phyloP scores from a whole-genome alignment of 805 yeast genomes.

The Sugiyamaella valdiviana region DNA sequence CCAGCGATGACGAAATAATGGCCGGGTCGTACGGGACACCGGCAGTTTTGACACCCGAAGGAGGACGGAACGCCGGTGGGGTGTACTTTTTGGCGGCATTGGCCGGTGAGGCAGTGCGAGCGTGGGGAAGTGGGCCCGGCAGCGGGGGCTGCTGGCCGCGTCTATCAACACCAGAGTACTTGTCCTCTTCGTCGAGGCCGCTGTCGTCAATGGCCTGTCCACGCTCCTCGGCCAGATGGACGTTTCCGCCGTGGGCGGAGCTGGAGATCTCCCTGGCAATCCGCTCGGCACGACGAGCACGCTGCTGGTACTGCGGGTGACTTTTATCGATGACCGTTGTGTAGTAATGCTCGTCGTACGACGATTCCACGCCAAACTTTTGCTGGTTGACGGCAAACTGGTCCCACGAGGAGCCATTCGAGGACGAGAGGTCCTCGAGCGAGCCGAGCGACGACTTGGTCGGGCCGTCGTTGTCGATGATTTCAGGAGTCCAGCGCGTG shows the following conservation, averaged over 20 bases:
- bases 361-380: slow-evolving; percentile 81
- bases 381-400: slow-evolving; percentile 89
- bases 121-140: slow-evolving; percentile 4
- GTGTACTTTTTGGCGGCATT: slow-evolving; percentile 16
- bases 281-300: slow-evolving; percentile 63
- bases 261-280: slow-evolving; percentile 80
- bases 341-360: slow-evolving; percentile 78
- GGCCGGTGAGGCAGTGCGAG: slow-evolving; percentile 6
- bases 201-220: slow-evolving; percentile 70
- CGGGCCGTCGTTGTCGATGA: neutral
- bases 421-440: slow-evolving; percentile 31
- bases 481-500: slow-evolving; percentile 69
- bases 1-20: slow-evolving; percentile 39
- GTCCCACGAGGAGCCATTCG: slow-evolving; percentile 57
- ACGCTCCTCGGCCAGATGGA: slow-evolving; percentile 89
- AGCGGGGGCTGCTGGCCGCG: slow-evolving; percentile 11
- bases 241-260: slow-evolving; percentile 55
- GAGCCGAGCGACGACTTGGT: slow-evolving; percentile 14
- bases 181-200: slow-evolving; percentile 92
- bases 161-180: slow-evolving; percentile 86
- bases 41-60: slow-evolving; percentile 28
- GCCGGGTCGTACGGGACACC: slow-evolving; percentile 54
- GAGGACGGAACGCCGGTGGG: slow-evolving; percentile 25
- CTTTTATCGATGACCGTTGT: slow-evolving; percentile 68
- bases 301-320: slow-evolving; percentile 65